These are phyloP conservation scores for Metroxylon sagu DNA, from an alignment of 176 grass and related monocot species.

Conservation along the genomic window DNA sequence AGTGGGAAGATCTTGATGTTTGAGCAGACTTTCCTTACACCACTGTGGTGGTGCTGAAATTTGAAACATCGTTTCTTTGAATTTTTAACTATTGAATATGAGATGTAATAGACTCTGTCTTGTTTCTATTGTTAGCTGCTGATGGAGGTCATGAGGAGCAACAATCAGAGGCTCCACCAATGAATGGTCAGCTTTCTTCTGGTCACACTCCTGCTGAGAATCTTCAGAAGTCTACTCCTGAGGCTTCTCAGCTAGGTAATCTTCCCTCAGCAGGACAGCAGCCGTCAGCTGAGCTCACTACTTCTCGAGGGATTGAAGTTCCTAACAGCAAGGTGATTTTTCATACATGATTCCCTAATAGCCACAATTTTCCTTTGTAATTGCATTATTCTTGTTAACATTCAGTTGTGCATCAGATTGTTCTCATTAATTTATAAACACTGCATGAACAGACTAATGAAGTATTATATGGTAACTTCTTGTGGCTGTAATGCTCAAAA, in stretches of 20 bases:
- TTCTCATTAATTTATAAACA: too few species aligned
- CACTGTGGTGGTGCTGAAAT: too few species aligned
- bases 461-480: too few species aligned
- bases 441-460: too few species aligned
- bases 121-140: neutral
- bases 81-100: neutral
- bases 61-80: too few species aligned
- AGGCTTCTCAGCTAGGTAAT: slow-evolving; percentile 24
- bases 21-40: too few species aligned
- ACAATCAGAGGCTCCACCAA: neutral
- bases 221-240: slow-evolving; percentile 1
- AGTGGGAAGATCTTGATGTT: too few species aligned
- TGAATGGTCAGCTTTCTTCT: slow-evolving; percentile 8
- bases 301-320: slow-evolving; percentile 57
- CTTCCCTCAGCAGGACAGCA: neutral
- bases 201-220: slow-evolving; percentile 12
- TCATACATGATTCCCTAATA: neutral
- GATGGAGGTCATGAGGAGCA: neutral
- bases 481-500: too few species aligned
- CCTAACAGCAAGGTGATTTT: slow-evolving; percentile 75
- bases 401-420: neutral
- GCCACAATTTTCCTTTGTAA: neutral
- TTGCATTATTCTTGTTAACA: neutral
- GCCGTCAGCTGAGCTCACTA: neutral
- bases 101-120: neutral